phyloP scores from a whole-genome alignment of 2,329 filamentous ascomycete species.

The Alternaria novae-zelandiae region DNA sequence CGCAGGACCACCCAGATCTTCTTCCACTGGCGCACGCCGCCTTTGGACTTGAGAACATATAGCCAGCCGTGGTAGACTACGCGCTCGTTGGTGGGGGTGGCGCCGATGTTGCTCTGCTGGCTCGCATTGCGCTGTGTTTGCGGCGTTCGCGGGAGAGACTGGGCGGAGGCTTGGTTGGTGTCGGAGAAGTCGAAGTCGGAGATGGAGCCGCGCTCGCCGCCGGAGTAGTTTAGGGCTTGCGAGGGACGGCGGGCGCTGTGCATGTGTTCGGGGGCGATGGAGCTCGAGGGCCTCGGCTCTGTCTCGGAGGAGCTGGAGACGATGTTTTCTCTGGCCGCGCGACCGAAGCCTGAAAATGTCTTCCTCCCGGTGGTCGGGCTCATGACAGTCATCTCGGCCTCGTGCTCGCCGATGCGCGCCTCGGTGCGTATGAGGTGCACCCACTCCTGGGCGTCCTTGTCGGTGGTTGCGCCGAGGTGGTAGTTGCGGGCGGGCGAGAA shows the following conservation, averaged over 20 bases:
- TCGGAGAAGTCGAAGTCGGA: constrained; percentile 93
- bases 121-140: constrained; percentile 61
- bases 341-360: constrained; percentile 52
- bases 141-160: constrained; percentile 42
- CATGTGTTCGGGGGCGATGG: constrained; percentile 37
- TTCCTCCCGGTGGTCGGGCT: constrained; percentile 66
- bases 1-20: constrained; percentile 91
- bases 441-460: constrained; percentile 83
- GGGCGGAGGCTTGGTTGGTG: constrained; percentile 62
- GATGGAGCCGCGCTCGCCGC: constrained; percentile 74
- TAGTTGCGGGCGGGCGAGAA: constrained; percentile 92
- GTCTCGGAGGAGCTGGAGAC: constrained; percentile 57
- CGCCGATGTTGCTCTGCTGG: constrained; percentile 63
- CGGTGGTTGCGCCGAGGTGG: constrained; percentile 79
- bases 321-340: constrained; percentile 32
- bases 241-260: constrained; percentile 62
- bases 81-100: constrained; percentile 71
- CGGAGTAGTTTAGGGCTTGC: constrained; percentile 67
- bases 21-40: constrained; percentile 92
- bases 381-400: constrained; percentile 79
- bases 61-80: constrained; percentile 95
- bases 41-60: constrained; percentile 80
- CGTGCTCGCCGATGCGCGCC: constrained; percentile 85
- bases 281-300: constrained; percentile 42
- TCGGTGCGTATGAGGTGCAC: constrained; percentile 79